Percentiles rank a stretch among this genome's conserved stretches.
Evolutionary conservation across 768 basidiomycete species (phyloP).

Genomic region (Boletus reticuloceps): DNA sequence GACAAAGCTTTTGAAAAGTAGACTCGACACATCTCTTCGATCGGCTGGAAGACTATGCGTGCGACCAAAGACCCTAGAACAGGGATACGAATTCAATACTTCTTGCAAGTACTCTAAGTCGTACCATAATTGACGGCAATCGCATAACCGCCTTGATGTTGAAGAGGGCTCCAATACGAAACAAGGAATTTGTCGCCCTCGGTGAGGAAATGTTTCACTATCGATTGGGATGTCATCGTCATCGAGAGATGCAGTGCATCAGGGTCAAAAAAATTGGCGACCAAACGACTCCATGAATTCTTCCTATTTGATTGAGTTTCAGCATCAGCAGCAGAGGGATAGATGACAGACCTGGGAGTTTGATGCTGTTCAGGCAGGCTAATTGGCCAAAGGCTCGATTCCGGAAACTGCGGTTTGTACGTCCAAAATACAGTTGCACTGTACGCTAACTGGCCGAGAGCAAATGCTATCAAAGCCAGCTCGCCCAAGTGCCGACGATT

Average conservation of each 20-base stretch:
- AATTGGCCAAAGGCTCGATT: conserved; percentile 33
- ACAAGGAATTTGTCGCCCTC: conserved; percentile 94
- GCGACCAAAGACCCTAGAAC: conserved; percentile 83
- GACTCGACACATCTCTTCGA: conserved; percentile 89
- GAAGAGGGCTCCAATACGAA: conserved; percentile 76
- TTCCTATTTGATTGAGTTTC: conserved; percentile 1
- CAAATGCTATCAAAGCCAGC: conserved; percentile 78
- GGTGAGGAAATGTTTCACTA: conserved; percentile 93
- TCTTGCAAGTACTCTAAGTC: conserved; percentile 15
- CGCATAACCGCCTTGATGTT: conserved; percentile 93
- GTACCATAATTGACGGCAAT: conserved; percentile 93
- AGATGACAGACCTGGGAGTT: conserved; percentile 17
- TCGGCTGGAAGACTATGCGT: conserved; percentile 90
- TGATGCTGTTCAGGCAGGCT: conserved; percentile 17
- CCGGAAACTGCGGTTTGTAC: conserved; percentile 50
- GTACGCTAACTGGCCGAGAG: conserved; percentile 79
- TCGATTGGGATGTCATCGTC: conserved; percentile 84
- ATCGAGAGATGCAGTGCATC: conserved; percentile 59
- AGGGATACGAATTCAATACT: neutral
- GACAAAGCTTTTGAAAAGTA: conserved; percentile 76
- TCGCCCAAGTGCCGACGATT: conserved; percentile 32
- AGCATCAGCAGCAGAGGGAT: neutral
- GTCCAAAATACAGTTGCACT: conserved; percentile 52
- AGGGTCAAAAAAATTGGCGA: conserved; percentile 40
- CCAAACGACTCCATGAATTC: neutral